phyloP scores from a whole-genome alignment of 257 asterid genomes.

The Solanum bukasovii region DNA sequence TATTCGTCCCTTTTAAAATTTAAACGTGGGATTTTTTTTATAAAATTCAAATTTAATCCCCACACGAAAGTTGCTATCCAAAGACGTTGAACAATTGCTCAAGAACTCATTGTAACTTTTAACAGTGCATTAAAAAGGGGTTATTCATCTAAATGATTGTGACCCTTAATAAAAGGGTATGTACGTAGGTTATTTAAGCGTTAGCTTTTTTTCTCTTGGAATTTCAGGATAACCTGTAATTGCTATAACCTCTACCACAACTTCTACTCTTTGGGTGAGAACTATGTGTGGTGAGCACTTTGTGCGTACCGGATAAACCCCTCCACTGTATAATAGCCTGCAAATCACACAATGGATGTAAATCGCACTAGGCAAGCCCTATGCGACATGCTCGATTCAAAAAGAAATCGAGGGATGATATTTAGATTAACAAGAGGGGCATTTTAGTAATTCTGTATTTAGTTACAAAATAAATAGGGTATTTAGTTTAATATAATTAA shows the following conservation, averaged over 20 bases:
- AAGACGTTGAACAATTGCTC: not conserved
- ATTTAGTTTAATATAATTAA: not conserved
- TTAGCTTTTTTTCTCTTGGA: too few relatives aligned
- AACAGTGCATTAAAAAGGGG: not conserved
- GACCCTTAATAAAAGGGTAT: not conserved
- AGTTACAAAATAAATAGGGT: too few relatives aligned
- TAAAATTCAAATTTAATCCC: not conserved
- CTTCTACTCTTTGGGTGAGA: not conserved
- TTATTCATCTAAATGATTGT: not conserved
- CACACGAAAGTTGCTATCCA: not conserved
- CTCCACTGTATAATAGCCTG: too few relatives aligned
- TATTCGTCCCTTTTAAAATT: not conserved
- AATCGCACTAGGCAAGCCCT: not conserved
- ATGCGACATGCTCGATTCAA: not conserved
- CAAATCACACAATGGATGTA: not conserved
- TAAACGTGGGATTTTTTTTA: not conserved
- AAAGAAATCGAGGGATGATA: not conserved
- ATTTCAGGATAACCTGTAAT: too few relatives aligned
- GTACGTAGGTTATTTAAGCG: not conserved
- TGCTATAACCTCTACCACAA: not conserved
- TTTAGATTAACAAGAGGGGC: not conserved
- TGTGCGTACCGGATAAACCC: rapidly evolving
- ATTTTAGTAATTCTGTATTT: not conserved
- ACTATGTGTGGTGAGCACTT: not conserved
- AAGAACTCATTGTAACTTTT: not conserved